phyloP scores from a whole-genome alignment of 2,329 filamentous ascomycete genomes.

The Calonectria pauciramosa region DNA sequence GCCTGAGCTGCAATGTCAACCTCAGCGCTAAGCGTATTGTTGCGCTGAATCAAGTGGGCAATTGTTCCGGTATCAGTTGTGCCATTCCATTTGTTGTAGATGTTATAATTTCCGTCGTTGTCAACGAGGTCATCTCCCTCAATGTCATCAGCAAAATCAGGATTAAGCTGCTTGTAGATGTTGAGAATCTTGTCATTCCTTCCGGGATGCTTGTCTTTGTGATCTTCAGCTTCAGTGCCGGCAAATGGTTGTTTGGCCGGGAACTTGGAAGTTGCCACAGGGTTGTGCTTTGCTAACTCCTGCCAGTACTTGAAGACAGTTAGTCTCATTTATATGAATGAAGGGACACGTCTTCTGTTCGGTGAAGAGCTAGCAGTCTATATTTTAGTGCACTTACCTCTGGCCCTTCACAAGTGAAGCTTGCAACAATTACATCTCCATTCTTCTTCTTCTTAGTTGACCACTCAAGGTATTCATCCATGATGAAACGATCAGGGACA shows the following conservation, averaged over 20 bases:
- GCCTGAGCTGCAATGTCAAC: conserved; percentile 1
- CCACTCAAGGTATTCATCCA: conserved; percentile 26
- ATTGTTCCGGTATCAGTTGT: background rate
- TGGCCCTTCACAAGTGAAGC: conserved; percentile 21
- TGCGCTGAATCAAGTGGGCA: background rate
- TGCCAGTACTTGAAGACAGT: conserved; percentile 11
- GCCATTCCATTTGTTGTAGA: conserved; percentile 22
- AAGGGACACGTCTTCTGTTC: background rate
- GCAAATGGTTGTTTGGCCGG: background rate
- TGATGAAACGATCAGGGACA: background rate
- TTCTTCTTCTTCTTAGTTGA: conserved; percentile 12
- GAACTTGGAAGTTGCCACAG: background rate
- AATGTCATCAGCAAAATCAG: conserved; percentile 17
- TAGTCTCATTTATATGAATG: background rate
- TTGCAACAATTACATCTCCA: conserved; percentile 3
- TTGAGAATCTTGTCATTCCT: conserved; percentile 10
- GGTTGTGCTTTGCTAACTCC: background rate
- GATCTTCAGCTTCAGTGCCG: background rate
- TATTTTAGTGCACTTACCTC: background rate
- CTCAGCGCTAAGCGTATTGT: background rate
- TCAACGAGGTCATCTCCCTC: conserved; percentile 15
- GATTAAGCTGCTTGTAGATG: conserved; percentile 21
- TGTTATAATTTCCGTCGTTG: conserved; percentile 4
- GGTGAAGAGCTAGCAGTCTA: background rate
- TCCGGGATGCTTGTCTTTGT: background rate